Percentiles rank a stretch among this genome's conserved stretches.
Evolutionary conservation across 23 red algal genomes (phyloP).

Genomic region (Chondrus crispus): DNA sequence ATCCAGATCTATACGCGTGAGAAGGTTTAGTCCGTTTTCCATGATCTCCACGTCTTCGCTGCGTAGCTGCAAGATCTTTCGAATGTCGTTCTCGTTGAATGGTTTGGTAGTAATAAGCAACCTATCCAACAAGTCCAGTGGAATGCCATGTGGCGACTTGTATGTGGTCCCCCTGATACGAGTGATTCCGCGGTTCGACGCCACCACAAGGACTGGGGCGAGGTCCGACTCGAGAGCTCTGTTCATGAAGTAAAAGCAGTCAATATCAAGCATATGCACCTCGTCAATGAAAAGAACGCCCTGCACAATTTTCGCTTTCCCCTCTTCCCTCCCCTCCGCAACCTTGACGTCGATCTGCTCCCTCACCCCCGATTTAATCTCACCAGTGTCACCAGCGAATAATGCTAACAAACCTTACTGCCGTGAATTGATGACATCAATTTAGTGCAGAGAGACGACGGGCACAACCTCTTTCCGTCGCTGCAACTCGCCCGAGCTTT

Average conservation of each 20-base stretch:
- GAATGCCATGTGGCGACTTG: constrained; percentile 83
- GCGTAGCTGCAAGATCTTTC: constrained; percentile 72
- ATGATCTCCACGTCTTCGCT: constrained; percentile 80
- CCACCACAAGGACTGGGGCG: constrained; percentile 84
- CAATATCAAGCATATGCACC: constrained; percentile 98
- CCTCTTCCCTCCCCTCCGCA: constrained; percentile 82
- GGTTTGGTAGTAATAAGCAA: constrained; percentile 89
- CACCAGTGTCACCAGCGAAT: constrained; percentile 95
- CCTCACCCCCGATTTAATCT: constrained; percentile 89
- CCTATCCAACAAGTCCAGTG: constrained; percentile 87
- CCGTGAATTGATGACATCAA: constrained; percentile 97
- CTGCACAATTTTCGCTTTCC: constrained; percentile 79
- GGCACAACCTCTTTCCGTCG: constrained; percentile 80
- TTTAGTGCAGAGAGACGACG: constrained; percentile 88
- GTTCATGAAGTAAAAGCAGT: constrained; percentile 95
- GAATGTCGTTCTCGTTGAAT: constrained; percentile 63
- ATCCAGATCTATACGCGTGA: constrained; percentile 84
- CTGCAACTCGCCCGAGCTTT: constrained; percentile 92
- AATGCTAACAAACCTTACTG: constrained; percentile 96
- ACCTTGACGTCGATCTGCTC: constrained; percentile 90
- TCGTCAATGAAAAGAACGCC: constrained; percentile 98
- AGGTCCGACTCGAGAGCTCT: constrained; percentile 80
- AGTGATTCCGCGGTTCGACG: constrained; percentile 86
- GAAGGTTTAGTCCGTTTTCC: constrained; percentile 53
- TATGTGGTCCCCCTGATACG: constrained; percentile 82